A percentile compares a stretch with the other conserved stretches of the same genome.
These are phyloP conservation scores for Alternaria hordeiaustralica DNA, from an alignment of 2,329 filamentous ascomycete species.

Conservation along the genomic window DNA sequence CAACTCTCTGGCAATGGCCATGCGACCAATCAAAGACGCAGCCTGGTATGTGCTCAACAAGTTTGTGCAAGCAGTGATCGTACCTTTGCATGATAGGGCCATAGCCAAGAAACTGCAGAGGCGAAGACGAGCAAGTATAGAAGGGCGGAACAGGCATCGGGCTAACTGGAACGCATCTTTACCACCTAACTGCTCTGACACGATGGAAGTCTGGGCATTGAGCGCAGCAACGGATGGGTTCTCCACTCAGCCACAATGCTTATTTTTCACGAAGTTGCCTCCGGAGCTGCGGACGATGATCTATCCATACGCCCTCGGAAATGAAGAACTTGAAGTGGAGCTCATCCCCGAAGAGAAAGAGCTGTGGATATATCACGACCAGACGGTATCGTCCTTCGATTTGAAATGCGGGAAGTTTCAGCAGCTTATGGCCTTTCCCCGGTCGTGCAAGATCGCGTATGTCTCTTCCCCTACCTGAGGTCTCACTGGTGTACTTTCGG, in stretches of 20 bases:
- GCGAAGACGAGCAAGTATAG: background rate
- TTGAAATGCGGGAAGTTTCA: background rate
- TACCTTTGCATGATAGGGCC: accelerated
- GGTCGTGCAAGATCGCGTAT: background rate
- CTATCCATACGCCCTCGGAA: background rate
- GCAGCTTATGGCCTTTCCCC: background rate
- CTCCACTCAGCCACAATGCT: background rate
- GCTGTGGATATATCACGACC: background rate
- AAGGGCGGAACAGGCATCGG: background rate
- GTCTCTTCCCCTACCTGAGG: background rate
- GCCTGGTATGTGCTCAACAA: background rate
- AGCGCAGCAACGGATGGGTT: background rate
- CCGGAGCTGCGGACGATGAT: background rate
- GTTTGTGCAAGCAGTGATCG: background rate
- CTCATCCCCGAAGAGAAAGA: accelerated
- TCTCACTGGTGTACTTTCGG: background rate
- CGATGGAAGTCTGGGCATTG: background rate
- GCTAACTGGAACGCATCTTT: background rate
- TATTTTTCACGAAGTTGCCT: background rate
- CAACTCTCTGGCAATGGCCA: accelerated
- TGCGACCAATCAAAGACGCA: background rate
- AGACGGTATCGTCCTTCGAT: background rate
- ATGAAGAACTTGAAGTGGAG: background rate
- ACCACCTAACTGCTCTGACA: background rate
- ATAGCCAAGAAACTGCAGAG: background rate